Evolutionary conservation across 306 rosid species (phyloP).

Genomic region (Quercus alba): DNA sequence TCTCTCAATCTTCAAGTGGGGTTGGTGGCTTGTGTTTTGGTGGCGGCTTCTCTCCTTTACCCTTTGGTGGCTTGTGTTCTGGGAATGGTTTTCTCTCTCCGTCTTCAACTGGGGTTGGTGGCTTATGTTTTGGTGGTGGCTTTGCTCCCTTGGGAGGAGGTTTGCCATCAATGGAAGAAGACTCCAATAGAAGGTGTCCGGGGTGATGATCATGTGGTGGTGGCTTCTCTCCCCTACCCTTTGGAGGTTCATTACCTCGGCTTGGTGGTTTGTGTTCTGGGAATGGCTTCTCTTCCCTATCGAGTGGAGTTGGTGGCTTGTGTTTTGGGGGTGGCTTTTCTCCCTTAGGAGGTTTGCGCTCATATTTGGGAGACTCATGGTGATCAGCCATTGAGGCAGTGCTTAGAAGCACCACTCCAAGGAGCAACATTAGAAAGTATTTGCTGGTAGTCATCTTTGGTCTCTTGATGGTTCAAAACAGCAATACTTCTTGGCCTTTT

Average conservation of each 20-base stretch:
- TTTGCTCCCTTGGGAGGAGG: no score
- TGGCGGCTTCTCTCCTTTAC: no score
- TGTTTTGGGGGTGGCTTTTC: conserved; percentile 9
- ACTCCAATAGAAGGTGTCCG: not conserved
- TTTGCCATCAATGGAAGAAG: no score
- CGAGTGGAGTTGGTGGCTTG: not conserved
- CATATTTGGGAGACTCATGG: not conserved
- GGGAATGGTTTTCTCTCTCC: no score
- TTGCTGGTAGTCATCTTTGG: not conserved
- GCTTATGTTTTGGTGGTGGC: no score
- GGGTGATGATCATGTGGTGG: not conserved
- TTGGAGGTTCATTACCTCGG: not conserved
- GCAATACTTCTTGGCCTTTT: not conserved
- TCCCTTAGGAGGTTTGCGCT: not conserved
- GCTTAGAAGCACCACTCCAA: not conserved
- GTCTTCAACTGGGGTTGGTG: no score
- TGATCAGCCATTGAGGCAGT: not conserved
- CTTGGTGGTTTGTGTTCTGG: not conserved
- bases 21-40: no score
- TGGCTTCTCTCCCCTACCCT: not conserved
- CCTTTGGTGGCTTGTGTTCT: no score
- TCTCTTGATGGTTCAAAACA: not conserved
- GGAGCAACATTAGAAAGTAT: not conserved
- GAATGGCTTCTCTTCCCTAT: no score
- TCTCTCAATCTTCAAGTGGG: no score